A percentile compares a stretch with the other conserved stretches of the same genome.
phyloP scores from a whole-genome alignment of 805 yeast species.

The Cyberlindnera sargentensis region DNA sequence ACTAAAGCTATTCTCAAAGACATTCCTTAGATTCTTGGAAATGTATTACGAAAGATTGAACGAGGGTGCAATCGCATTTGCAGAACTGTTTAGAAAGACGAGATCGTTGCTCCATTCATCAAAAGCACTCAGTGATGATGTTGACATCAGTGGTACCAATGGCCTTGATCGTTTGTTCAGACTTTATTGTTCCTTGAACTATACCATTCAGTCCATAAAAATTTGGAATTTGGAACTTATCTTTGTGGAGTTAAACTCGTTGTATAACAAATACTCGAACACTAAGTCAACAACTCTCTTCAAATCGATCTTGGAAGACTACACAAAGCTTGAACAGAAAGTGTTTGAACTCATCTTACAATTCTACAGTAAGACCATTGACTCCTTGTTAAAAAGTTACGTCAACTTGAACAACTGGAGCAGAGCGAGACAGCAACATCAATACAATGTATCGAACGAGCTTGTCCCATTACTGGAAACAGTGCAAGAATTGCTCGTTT shows the following conservation, averaged over 20 bases:
- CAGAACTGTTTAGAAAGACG: constrained; percentile 14
- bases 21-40: constrained; percentile 36
- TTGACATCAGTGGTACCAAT: constrained; percentile 19
- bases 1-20: constrained; percentile 37
- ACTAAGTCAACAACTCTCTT: constrained; percentile 21
- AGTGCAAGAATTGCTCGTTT: constrained; percentile 17
- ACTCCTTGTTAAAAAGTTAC: constrained; percentile 26
- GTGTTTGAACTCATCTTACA: constrained; percentile 25
- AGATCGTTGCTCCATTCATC: constrained; percentile 8
- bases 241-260: constrained; percentile 20
- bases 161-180: constrained; percentile 24
- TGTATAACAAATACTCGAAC: constrained; percentile 17
- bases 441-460: constrained; percentile 21
- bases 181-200: constrained; percentile 20
- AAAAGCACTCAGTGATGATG: constrained; percentile 4
- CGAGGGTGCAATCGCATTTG: constrained; percentile 25
- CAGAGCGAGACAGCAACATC: not conserved
- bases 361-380: constrained; percentile 25
- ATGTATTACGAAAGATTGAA: constrained; percentile 28
- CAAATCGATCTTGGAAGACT: constrained; percentile 24
- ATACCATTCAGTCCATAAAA: constrained; percentile 14
- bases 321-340: constrained; percentile 22
- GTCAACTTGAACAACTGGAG: constrained; percentile 29
- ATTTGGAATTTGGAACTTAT: constrained; percentile 22
- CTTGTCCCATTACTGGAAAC: constrained; percentile 20